A percentile compares a stretch with the other conserved stretches of the same genome.
phyloP scores from a whole-genome alignment of 345 rosid species.

The Hypericum androsaemum region DNA sequence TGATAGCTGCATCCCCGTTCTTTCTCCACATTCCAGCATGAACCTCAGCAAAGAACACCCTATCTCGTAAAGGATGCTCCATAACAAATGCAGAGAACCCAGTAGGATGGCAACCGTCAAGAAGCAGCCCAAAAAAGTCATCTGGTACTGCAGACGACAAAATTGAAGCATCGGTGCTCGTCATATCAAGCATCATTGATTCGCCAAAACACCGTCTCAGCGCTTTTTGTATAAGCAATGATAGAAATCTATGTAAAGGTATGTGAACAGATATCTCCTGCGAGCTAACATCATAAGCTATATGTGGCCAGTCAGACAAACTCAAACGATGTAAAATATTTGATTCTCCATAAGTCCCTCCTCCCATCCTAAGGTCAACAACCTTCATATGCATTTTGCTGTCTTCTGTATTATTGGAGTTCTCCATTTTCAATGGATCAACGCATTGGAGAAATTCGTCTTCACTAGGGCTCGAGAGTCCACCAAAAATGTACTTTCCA shows the following conservation, averaged over 20 bases:
- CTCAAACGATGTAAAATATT: constrained; percentile 32
- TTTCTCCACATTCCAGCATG: constrained; percentile 94
- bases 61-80: constrained; percentile 85
- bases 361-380: constrained; percentile 29
- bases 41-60: constrained; percentile 88
- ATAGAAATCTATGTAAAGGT: constrained; percentile 70
- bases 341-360: constrained; percentile 23
- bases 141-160: constrained; percentile 20
- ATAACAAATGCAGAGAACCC: constrained; percentile 79
- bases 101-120: constrained; percentile 50
- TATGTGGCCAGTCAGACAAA: constrained; percentile 61
- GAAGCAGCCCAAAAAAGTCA: constrained; percentile 59
- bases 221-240: constrained; percentile 65
- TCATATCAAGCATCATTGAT: constrained; percentile 23
- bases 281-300: constrained; percentile 64
- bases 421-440: constrained; percentile 16
- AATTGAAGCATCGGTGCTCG: constrained; percentile 20
- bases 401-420: constrained; percentile 25
- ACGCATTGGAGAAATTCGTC: constrained; percentile 6
- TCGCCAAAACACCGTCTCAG: constrained; percentile 55
- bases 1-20: constrained; percentile 70
- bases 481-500: constrained; percentile 46
- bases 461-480: constrained; percentile 42
- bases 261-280: constrained; percentile 74
- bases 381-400: constrained; percentile 26